Percentiles rank a stretch among this genome's conserved stretches.
These are phyloP conservation scores for Pseudogymnoascus verrucosus DNA, from an alignment of 2,329 filamentous ascomycete genomes.

Conservation along the genomic window DNA sequence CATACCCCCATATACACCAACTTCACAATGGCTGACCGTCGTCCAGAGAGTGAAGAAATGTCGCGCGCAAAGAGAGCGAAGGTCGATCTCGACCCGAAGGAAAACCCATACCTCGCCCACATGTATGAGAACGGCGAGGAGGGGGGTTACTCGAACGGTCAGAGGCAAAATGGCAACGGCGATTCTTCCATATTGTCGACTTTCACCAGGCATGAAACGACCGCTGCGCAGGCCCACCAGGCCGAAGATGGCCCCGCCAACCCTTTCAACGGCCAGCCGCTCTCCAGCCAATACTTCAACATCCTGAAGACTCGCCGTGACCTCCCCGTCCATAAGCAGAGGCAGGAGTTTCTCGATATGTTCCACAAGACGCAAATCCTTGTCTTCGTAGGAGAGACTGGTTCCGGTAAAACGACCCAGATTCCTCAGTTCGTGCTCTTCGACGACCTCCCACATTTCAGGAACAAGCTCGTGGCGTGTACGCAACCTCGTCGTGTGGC, in stretches of 20 bases:
- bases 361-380: constrained; percentile 94
- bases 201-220: constrained; percentile 74
- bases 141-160: constrained; percentile 24
- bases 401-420: constrained; percentile 98
- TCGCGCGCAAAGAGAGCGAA: constrained; percentile 39
- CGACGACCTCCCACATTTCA: constrained; percentile 84
- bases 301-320: constrained; percentile 79
- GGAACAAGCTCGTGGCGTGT: constrained; percentile 87
- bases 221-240: constrained; percentile 60
- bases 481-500: constrained; percentile 96
- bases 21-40: constrained; percentile 46
- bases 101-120: constrained; percentile 89
- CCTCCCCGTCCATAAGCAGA: constrained; percentile 85
- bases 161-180: constrained; percentile 26
- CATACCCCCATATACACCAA: constrained; percentile 3
- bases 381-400: constrained; percentile 97
- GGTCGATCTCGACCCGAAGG: constrained; percentile 39
- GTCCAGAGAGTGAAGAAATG: constrained; percentile 41
- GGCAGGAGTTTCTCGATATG: constrained; percentile 86
- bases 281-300: constrained; percentile 79
- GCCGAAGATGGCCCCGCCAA: constrained; percentile 78
- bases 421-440: constrained; percentile 97
- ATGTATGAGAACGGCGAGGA: constrained; percentile 54
- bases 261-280: constrained; percentile 70
- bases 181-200: constrained; percentile 43